Evolutionary conservation across 2,329 filamentous ascomycete species (phyloP).

Genomic region (Alternaria longipes): DNA sequence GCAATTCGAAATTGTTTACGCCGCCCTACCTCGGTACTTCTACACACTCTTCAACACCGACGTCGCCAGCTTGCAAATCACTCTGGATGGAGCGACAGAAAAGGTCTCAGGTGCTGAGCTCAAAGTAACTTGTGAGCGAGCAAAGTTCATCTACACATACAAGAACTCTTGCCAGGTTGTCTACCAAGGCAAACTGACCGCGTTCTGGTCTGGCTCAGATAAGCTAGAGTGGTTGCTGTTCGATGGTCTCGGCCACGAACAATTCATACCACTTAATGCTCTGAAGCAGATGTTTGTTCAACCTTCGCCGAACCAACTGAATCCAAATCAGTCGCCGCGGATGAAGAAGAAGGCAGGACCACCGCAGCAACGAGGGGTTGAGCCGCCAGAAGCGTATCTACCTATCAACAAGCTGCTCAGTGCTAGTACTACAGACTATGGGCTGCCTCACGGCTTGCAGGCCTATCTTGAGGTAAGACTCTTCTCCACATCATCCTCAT

Average conservation of each 20-base stretch:
- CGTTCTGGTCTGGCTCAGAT: constrained; percentile 78
- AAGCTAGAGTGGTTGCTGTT: constrained; percentile 90
- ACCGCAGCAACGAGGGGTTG: constrained; percentile 33
- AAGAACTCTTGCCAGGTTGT: constrained; percentile 82
- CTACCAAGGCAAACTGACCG: constrained; percentile 77
- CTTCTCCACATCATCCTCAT: constrained; percentile 9
- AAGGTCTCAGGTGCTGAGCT: constrained; percentile 69
- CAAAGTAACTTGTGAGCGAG: constrained; percentile 77
- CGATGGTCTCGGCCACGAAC: constrained; percentile 76
- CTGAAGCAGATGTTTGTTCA: constrained; percentile 58
- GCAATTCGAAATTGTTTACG: constrained; percentile 84
- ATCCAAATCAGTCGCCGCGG: constrained; percentile 65
- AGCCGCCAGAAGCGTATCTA: constrained; percentile 53
- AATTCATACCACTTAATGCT: constrained; percentile 78
- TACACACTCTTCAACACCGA: constrained; percentile 86
- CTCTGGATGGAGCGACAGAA: constrained; percentile 75
- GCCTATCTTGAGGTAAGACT: constrained; percentile 68
- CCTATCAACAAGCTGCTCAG: constrained; percentile 57
- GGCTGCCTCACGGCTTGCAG: constrained; percentile 65
- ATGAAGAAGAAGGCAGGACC: constrained; percentile 63
- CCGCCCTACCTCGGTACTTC: constrained; percentile 87
- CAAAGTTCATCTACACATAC: constrained; percentile 90
- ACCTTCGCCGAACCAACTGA: constrained; percentile 57
- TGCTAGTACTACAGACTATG: constrained; percentile 60
- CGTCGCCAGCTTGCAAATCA: constrained; percentile 84